These are phyloP conservation scores for Fraxinus dipetala DNA, from an alignment of 305 asterid genomes.

Conservation along the genomic window DNA sequence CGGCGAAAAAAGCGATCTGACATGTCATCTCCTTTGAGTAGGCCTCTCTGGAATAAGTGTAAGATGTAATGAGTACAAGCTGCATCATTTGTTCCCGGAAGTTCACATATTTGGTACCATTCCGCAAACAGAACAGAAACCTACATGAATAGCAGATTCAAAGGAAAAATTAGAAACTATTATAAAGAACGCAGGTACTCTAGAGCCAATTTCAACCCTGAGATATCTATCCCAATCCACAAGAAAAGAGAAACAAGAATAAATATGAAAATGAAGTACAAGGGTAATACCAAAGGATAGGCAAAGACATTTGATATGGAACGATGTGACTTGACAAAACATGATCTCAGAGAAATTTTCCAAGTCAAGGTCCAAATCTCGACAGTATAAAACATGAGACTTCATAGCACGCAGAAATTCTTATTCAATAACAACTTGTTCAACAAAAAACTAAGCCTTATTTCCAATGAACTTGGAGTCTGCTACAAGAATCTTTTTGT, in stretches of 20 bases:
- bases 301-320: neutral
- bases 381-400: neutral
- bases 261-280: neutral
- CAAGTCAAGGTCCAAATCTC: neutral
- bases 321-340: neutral
- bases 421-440: neutral
- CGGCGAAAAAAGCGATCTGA: conserved; percentile 84
- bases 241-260: neutral
- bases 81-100: conserved; percentile 76
- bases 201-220: neutral
- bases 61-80: conserved; percentile 64
- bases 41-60: conserved; percentile 70
- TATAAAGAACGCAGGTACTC: neutral
- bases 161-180: conserved; percentile 16
- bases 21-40: conserved; percentile 88
- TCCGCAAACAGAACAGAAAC: conserved; percentile 72
- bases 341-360: neutral
- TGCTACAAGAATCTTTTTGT: neutral
- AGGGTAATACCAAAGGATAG: neutral
- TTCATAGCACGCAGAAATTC: neutral
- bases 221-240: neutral
- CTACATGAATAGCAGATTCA: conserved; percentile 33
- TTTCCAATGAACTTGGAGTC: neutral
- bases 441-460: neutral
- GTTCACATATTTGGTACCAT: conserved; percentile 88